phyloP scores from a whole-genome alignment of 352 stramenopile species.

The Phytophthora tentaculata region DNA sequence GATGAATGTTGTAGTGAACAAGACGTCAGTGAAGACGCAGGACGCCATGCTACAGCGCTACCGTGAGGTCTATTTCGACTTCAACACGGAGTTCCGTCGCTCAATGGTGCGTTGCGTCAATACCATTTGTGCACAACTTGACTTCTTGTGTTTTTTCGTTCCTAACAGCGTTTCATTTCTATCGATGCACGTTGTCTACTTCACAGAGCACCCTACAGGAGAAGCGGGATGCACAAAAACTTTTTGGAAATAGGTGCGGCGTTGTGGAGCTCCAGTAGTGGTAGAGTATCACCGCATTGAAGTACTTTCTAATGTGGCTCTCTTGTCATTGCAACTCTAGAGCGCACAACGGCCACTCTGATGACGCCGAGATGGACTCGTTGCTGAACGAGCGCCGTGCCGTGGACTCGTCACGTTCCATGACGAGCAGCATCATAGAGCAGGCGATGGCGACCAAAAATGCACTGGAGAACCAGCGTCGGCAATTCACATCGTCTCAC shows the following conservation, averaged over 20 bases:
- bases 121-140: no score
- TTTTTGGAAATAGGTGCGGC: conserved; percentile 78
- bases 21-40: conserved; percentile 78
- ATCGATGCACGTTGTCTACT: conserved; percentile 5
- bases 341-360: conserved; percentile 47
- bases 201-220: conserved; percentile 79
- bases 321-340: conserved; percentile 29
- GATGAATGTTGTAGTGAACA: conserved; percentile 79
- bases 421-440: conserved; percentile 88
- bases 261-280: background rate
- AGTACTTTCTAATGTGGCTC: background rate
- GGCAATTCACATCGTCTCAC: conserved; percentile 85
- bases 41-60: conserved; percentile 94
- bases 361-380: conserved; percentile 79
- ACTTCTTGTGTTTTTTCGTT: background rate
- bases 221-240: conserved; percentile 81
- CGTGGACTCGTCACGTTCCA: conserved; percentile 81
- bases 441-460: conserved; percentile 88
- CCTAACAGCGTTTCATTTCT: background rate
- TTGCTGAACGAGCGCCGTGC: conserved; percentile 82
- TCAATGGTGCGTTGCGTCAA: conserved; percentile 59
- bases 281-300: background rate
- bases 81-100: conserved; percentile 94
- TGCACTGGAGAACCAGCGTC: conserved; percentile 91
- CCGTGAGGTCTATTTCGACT: conserved; percentile 96